phyloP scores from a whole-genome alignment of 1,284 basidiomycete genomes.

The Golubevia pallescens region DNA sequence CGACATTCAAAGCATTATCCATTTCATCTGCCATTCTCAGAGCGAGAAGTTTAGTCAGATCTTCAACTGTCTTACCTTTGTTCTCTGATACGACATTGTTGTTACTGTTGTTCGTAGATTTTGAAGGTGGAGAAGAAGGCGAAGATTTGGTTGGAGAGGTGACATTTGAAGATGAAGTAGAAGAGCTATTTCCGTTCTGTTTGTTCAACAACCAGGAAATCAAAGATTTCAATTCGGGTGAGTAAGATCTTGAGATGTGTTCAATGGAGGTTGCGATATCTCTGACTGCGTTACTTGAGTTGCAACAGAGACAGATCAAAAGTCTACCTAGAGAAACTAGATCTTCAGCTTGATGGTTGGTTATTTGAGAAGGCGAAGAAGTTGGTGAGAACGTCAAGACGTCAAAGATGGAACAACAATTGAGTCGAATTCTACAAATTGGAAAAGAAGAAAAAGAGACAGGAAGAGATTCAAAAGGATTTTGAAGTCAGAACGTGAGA shows the following conservation, averaged over 20 bases:
- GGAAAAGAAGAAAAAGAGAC: background rate
- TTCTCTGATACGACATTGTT: slow-evolving; percentile 13
- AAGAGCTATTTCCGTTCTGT: no score
- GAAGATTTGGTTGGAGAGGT: slow-evolving; percentile 1
- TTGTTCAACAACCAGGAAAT: slow-evolving; percentile 34
- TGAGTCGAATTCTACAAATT: slow-evolving; percentile 35
- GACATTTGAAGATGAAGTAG: background rate
- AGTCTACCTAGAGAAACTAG: slow-evolving; percentile 46
- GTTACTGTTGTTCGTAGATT: slow-evolving; percentile 3
- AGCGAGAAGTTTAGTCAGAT: slow-evolving; percentile 28
- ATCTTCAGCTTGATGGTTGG: slow-evolving; percentile 46
- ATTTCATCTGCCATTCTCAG: slow-evolving; percentile 50
- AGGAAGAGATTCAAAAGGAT: background rate
- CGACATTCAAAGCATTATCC: slow-evolving; percentile 46
- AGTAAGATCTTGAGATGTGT: slow-evolving; percentile 35
- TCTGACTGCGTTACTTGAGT: slow-evolving; percentile 42
- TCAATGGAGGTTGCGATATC: slow-evolving; percentile 39
- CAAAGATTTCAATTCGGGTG: slow-evolving; percentile 37
- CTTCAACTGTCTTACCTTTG: slow-evolving; percentile 20
- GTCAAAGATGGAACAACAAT: slow-evolving; percentile 59
- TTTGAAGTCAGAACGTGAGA: background rate
- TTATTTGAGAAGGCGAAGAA: no score
- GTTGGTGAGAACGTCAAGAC: slow-evolving; percentile 46
- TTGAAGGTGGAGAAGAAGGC: background rate
- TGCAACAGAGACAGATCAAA: slow-evolving; percentile 43